Conservation (phyloP, 75 land plant species). For the Selaginella tamariscina region DNA sequence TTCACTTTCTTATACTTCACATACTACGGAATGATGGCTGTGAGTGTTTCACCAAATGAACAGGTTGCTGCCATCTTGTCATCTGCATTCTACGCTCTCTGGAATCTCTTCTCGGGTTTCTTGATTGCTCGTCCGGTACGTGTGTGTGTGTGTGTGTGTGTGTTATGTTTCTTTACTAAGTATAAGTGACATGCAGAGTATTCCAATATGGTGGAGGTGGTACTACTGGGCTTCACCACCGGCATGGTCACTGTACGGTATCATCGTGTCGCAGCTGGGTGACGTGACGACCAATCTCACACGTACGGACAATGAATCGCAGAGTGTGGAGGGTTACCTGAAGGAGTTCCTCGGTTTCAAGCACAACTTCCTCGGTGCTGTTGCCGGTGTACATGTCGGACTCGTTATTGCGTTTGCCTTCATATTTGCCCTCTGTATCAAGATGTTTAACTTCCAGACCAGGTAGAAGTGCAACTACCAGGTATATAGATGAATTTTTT, state of each 20-base stretch:
- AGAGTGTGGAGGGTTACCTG: constrained; percentile 1
- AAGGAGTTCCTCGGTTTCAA: constrained; percentile 19
- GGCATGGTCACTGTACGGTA: not conserved
- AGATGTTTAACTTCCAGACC: constrained; percentile 28
- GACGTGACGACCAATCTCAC: not conserved
- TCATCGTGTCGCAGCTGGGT: constrained; percentile 4
- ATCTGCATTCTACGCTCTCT: not conserved
- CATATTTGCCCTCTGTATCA: constrained; percentile 24
- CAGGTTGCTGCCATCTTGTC: constrained; percentile 6
- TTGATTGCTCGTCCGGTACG: not conserved
- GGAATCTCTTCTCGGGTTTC: not conserved
- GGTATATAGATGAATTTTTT: too few relatives aligned
- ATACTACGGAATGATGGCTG: constrained; percentile 7
- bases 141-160: not conserved
- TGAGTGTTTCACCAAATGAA: not conserved
- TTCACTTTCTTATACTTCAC: constrained; percentile 6
- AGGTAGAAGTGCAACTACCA: too few relatives aligned
- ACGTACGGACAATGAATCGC: not conserved
- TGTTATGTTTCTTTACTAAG: not conserved
- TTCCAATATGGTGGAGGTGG: constrained; percentile 12
- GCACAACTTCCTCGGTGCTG: constrained; percentile 20
- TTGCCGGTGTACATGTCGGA: constrained; percentile 18
- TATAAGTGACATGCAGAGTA: not conserved
- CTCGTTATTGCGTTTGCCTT: constrained; percentile 19
- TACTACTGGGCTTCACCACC: constrained; percentile 7